A percentile compares a stretch with the other conserved stretches of the same genome.
phyloP scores from a whole-genome alignment of 164 flowering plant species.

The Cinnamomum chago region DNA sequence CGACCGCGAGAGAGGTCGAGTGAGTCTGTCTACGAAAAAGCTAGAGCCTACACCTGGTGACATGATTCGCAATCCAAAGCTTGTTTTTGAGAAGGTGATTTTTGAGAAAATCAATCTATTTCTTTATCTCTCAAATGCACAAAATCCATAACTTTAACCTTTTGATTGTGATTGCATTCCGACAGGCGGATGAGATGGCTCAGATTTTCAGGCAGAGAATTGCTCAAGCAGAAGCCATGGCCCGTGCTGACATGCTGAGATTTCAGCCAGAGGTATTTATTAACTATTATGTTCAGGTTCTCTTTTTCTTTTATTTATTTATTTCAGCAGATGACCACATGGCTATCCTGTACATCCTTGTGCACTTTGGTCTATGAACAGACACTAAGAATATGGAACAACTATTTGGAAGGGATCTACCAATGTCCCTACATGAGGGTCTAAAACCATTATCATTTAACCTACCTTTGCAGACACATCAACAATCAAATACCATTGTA shows the following conservation, averaged over 20 bases:
- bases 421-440: too few relatives aligned
- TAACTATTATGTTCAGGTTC: not conserved
- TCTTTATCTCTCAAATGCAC: not conserved
- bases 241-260: slow-evolving; percentile 95
- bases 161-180: slow-evolving; percentile 6
- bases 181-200: slow-evolving; percentile 99
- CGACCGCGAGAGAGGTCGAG: slow-evolving; percentile 94
- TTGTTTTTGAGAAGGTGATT: slow-evolving; percentile 94
- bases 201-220: slow-evolving; percentile 97
- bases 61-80: slow-evolving; percentile 95
- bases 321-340: not conserved
- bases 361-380: not conserved
- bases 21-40: slow-evolving; percentile 96
- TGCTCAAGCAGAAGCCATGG: slow-evolving; percentile 99
- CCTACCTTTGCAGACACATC: too few relatives aligned
- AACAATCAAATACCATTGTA: too few relatives aligned
- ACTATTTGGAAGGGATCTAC: too few relatives aligned
- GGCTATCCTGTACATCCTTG: not conserved
- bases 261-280: slow-evolving; percentile 90
- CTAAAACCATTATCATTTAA: too few relatives aligned
- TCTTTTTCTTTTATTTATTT: too few relatives aligned
- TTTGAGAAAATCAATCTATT: not conserved
- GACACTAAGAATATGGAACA: not conserved
- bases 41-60: slow-evolving; percentile 98
- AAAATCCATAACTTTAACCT: not conserved